Percentiles rank a stretch among this genome's conserved stretches.
phyloP scores from a whole-genome alignment of 192 early-diverging fungal species.

The Coemansia sp. region DNA sequence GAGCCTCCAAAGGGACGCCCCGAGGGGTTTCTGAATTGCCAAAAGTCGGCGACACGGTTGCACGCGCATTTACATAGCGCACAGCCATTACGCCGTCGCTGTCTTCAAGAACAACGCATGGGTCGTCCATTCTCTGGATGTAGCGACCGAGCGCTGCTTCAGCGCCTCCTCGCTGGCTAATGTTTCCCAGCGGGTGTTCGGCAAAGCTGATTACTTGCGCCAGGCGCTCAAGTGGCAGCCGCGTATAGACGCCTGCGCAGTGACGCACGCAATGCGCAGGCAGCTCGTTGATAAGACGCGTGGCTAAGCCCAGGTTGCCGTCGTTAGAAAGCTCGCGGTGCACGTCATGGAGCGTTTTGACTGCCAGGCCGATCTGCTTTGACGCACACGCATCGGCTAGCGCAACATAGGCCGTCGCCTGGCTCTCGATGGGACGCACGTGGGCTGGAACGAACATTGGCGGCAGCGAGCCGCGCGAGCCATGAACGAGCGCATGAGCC shows the following conservation, averaged over 20 bases:
- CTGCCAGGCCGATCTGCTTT: slow-evolving; percentile 8
- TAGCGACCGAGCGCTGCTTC: slow-evolving; percentile 22
- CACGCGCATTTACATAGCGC: slow-evolving; percentile 10
- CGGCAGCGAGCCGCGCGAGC: slow-evolving; percentile 21
- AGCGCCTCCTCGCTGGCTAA: neutral
- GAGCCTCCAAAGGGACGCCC: slow-evolving; percentile 15
- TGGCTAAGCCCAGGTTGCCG: slow-evolving; percentile 29
- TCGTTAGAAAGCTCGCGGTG: slow-evolving; percentile 9
- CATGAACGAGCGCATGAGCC: slow-evolving; percentile 7
- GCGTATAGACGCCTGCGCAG: slow-evolving; percentile 23
- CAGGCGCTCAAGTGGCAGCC: slow-evolving; percentile 23
- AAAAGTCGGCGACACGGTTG: slow-evolving; percentile 14
- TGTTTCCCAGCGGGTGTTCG: slow-evolving; percentile 22
- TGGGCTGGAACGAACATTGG: slow-evolving; percentile 35
- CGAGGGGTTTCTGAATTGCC: neutral
- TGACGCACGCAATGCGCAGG: slow-evolving; percentile 32
- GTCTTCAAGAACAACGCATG: slow-evolving; percentile 17
- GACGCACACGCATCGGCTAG: slow-evolving; percentile 25
- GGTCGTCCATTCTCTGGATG: slow-evolving; percentile 30
- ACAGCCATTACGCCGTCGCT: slow-evolving; percentile 6
- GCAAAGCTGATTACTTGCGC: slow-evolving; percentile 26
- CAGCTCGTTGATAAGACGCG: slow-evolving; percentile 10
- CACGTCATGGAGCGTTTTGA: slow-evolving; percentile 14
- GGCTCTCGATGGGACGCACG: slow-evolving; percentile 22
- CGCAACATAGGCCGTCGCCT: slow-evolving; percentile 12